Evolutionary conservation across 495 filamentous ascomycete genomes (phyloP).

Genomic region (Aspergillus funiculosus): DNA sequence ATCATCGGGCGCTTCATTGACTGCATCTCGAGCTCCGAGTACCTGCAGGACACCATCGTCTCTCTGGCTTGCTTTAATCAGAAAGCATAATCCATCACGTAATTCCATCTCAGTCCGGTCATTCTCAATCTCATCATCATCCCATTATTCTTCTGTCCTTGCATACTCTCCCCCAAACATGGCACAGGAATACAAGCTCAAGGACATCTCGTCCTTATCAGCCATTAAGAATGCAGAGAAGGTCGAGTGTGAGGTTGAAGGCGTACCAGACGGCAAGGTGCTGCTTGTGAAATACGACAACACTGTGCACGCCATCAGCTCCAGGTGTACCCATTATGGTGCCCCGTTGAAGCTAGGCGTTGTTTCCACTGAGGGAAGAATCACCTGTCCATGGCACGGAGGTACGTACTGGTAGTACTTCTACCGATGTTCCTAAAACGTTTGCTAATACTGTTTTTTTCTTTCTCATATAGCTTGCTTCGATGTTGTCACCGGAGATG

Average conservation of each 20-base stretch:
- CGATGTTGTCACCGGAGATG: conserved; percentile 78
- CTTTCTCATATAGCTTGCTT: conserved; percentile 70
- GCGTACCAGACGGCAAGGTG: conserved; percentile 77
- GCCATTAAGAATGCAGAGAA: conserved; percentile 74
- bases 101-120: conserved; percentile 2
- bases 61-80: too few relatives aligned
- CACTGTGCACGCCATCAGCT: conserved; percentile 68
- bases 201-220: conserved; percentile 60
- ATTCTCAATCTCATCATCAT: conserved; percentile 7
- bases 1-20: conserved; percentile 3
- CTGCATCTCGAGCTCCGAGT: not conserved
- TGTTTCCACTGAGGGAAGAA: conserved; percentile 68
- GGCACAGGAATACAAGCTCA: conserved; percentile 79
- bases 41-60: too few relatives aligned
- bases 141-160: too few relatives aligned
- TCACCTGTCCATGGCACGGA: conserved; percentile 96
- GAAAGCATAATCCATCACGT: too few relatives aligned
- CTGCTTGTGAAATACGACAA: conserved; percentile 72
- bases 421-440: conserved; percentile 2
- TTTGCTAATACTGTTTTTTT: not conserved
- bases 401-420: conserved; percentile 43
- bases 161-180: conserved; percentile 35
- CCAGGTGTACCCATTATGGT: conserved; percentile 93
- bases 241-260: conserved; percentile 83
- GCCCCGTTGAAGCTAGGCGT: conserved; percentile 83